phyloP scores from a whole-genome alignment of 129 eudicot species.

The Chrysanthemum seticuspe region DNA sequence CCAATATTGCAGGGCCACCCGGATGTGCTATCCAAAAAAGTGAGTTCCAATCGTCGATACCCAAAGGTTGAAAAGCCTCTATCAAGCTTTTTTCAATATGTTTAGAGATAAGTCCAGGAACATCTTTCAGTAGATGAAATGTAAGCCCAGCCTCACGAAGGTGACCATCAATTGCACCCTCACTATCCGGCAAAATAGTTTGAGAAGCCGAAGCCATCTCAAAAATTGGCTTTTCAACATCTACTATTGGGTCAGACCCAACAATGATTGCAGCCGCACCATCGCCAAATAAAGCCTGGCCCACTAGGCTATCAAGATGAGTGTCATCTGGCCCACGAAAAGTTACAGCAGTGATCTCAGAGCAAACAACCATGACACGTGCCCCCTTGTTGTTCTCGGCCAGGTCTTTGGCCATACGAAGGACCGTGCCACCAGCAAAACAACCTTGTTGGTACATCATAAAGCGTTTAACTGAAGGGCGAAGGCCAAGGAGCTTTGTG shows the following conservation, averaged over 20 bases:
- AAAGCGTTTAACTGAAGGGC: slow-evolving; percentile 27
- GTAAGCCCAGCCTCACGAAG: slow-evolving; percentile 30
- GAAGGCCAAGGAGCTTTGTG: slow-evolving; percentile 27
- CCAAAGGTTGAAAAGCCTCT: slow-evolving; percentile 27
- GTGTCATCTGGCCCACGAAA: slow-evolving; percentile 33
- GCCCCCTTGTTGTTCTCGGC: slow-evolving; percentile 42
- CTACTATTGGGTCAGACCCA: slow-evolving; percentile 22
- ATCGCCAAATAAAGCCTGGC: slow-evolving; percentile 36
- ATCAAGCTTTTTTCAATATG: slow-evolving; percentile 25
- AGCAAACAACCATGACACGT: slow-evolving; percentile 30
- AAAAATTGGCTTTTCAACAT: slow-evolving; percentile 29
- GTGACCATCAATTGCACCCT: slow-evolving; percentile 34
- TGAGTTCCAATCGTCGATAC: slow-evolving; percentile 27
- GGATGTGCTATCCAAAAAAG: slow-evolving; percentile 34
- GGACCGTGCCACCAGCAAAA: slow-evolving; percentile 32
- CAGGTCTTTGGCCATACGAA: slow-evolving; percentile 38
- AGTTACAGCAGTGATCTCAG: slow-evolving; percentile 27
- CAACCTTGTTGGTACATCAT: slow-evolving; percentile 35
- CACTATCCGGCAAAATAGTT: slow-evolving; percentile 29
- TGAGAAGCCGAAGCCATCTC: slow-evolving; percentile 25
- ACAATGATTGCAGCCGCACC: slow-evolving; percentile 33
- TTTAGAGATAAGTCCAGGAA: slow-evolving; percentile 26
- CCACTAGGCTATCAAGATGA: slow-evolving; percentile 30
- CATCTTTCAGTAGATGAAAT: slow-evolving; percentile 25
- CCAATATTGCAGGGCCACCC: slow-evolving; percentile 28